Conservation (phyloP, 2,329 filamentous ascomycete species). For the Calonectria pseudoturangicola region DNA sequence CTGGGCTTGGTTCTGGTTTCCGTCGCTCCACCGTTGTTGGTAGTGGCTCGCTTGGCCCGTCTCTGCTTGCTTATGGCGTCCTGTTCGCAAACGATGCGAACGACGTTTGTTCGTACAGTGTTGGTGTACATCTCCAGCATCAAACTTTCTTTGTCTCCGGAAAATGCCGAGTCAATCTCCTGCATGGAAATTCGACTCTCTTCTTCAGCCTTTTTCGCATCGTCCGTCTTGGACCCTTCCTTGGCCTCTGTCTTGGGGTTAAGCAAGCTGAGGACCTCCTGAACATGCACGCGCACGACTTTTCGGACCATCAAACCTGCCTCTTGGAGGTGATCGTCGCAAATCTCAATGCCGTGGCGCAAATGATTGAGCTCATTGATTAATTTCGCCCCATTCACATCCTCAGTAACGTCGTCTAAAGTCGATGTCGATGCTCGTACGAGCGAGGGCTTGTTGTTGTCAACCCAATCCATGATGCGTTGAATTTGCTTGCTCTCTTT, state of each 20-base stretch:
- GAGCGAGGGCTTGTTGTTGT: slow-evolving; percentile 40
- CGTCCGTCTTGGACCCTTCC: background rate
- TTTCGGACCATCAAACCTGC: slow-evolving; percentile 31
- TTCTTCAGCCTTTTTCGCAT: background rate
- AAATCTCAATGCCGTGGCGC: slow-evolving; percentile 38
- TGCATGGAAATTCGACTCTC: slow-evolving; percentile 31
- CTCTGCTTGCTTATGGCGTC: slow-evolving; percentile 37
- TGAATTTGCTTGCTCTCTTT: slow-evolving; percentile 32
- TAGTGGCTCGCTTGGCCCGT: slow-evolving; percentile 17
- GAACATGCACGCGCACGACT: slow-evolving; percentile 42
- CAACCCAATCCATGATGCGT: slow-evolving; percentile 40
- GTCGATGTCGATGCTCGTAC: slow-evolving; percentile 39
- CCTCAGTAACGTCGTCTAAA: slow-evolving; percentile 37
- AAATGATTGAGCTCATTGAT: slow-evolving; percentile 44
- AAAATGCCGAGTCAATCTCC: slow-evolving; percentile 43
- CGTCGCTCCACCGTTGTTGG: background rate
- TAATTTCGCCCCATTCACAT: slow-evolving; percentile 40
- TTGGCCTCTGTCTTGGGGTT: slow-evolving; percentile 6
- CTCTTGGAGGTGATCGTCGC: slow-evolving; percentile 42
- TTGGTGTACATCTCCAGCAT: slow-evolving; percentile 45
- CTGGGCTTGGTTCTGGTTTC: background rate
- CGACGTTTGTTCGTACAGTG: slow-evolving; percentile 38
- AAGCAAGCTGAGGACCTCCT: slow-evolving; percentile 42
- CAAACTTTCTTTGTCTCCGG: slow-evolving; percentile 38
- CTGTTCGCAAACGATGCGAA: slow-evolving; percentile 22